Evolutionary conservation across 768 basidiomycete genomes (phyloP), one percentile per base, ranked within the genome.

Genomic region (Rhizopogon sp.): DNA sequence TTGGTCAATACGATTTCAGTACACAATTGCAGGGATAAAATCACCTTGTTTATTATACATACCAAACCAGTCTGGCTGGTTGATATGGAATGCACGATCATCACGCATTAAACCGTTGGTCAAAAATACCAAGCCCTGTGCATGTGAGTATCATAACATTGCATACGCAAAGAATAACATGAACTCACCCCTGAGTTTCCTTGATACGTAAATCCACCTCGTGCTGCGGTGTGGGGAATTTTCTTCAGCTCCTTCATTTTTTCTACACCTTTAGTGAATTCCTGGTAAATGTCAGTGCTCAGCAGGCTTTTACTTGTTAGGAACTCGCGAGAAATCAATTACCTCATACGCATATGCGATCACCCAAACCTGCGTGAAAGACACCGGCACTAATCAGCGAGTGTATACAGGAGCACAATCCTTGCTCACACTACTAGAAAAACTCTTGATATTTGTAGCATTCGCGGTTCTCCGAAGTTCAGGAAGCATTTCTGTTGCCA

Each of bases 51-150:
- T 45, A 45, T 65, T 66, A 56, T 57, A 68, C 44, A 44, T 54
- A 2, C 54, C 50, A 6, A 69, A 29, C 50, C 60, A 69, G 16
- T 62, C 54, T 9, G 42, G 42, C 17, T 44, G 56, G 3, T 56
- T 31, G 25, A 67, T 56, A 39, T 56, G 56, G 56, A 71, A 66
- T 1, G 57, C 57, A 11, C 69, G 66, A 1, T 56, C 37, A 51
- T 71, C 70, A 8, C 52, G 50, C 25, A 69, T 45, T 11, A 71
- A 43, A 10, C 61, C 70, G 43, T 70, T 69, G 20, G 60, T 53
- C 16, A 71, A 16, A 16, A 25, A 22, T 14, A 44, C 40, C 8
- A 66, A 39, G 22, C 28, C 64, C 67, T 25, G 25, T 69, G 44
- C 3, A 31, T 37, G 11, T 39, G 14, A 16, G 8, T 37, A 22